These are phyloP conservation scores for Melanomma pulvis-pyrius DNA, from an alignment of 495 filamentous ascomycete genomes.

Conservation along the genomic window DNA sequence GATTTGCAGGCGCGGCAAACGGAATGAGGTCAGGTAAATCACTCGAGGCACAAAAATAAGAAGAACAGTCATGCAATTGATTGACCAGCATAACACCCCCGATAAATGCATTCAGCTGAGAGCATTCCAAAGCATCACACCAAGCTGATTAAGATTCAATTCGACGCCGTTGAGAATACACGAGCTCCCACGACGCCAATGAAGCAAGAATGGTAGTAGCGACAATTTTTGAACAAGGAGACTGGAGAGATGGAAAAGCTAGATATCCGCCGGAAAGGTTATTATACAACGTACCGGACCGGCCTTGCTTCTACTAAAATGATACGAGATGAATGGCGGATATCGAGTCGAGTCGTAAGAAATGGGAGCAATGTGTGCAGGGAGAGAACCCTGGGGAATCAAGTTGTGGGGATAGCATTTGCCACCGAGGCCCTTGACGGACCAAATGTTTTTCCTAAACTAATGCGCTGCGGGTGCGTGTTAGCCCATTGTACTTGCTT, in stretches of 20 bases:
- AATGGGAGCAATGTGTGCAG: neutral
- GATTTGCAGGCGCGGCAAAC: neutral
- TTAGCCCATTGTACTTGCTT: neutral
- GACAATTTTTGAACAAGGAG: conserved; percentile 10
- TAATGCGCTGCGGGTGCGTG: neutral
- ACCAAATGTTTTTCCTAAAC: neutral
- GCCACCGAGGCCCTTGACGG: neutral
- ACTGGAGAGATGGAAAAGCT: conserved; percentile 9
- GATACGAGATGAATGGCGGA: conserved; percentile 27
- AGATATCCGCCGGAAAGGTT: conserved; percentile 28
- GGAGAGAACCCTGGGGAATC: neutral
- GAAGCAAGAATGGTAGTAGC: conserved; percentile 1
- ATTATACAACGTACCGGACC: conserved; percentile 37
- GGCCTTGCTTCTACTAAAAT: conserved; percentile 37
- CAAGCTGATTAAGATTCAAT: conserved; percentile 10
- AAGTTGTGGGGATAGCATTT: neutral
- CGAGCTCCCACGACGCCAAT: conserved; percentile 4
- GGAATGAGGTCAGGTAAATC: neutral
- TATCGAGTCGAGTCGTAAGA: conserved; percentile 3
- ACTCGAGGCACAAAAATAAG: neutral
- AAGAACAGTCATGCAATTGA: conserved; percentile 7
- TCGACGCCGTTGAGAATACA: conserved; percentile 4
- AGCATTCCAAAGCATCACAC: conserved; percentile 18
- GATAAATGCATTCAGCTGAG: conserved; percentile 22
- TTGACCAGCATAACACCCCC: neutral